These are phyloP conservation scores for Cercospora sp. DNA, from an alignment of 2,329 filamentous ascomycete genomes.

Conservation along the genomic window DNA sequence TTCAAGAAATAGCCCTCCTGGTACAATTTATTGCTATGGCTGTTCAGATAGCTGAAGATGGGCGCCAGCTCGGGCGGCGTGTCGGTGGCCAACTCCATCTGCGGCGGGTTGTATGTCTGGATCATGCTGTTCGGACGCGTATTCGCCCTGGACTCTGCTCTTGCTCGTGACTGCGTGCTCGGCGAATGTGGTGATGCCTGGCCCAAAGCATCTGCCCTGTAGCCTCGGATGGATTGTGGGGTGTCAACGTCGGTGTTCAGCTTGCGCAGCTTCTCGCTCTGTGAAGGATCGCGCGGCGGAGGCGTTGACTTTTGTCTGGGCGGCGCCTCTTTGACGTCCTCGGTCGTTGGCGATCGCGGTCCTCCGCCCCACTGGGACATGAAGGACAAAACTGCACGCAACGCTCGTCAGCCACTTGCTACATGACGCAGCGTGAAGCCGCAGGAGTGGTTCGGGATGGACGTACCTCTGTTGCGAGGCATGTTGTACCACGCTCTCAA, in stretches of 20 bases:
- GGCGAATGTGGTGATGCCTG: constrained; percentile 41
- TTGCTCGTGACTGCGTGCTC: constrained; percentile 42
- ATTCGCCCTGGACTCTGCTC: constrained; percentile 51
- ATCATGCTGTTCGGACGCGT: constrained; percentile 83
- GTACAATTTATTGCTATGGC: constrained; percentile 93
- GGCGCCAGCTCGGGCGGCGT: constrained; percentile 90
- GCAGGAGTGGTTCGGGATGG: constrained; percentile 16
- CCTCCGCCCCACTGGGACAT: constrained; percentile 72
- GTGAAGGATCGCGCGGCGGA: constrained; percentile 20
- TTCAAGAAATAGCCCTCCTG: constrained; percentile 98
- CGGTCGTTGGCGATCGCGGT: constrained; percentile 38
- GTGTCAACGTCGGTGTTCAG: constrained; percentile 32
- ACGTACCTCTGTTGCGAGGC: constrained; percentile 41
- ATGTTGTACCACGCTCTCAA: constrained; percentile 32
- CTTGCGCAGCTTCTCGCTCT: constrained; percentile 23
- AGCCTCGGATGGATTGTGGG: constrained; percentile 32
- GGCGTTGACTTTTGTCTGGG: constrained; percentile 18
- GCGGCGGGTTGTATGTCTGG: constrained; percentile 77
- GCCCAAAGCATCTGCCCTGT: constrained; percentile 38
- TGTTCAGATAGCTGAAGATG: constrained; percentile 91
- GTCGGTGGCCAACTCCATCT: constrained; percentile 82
- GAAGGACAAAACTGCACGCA: constrained; percentile 72
- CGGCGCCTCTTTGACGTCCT: constrained; percentile 19
- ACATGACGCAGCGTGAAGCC: constrained; percentile 5
- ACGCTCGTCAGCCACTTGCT: constrained; percentile 14